Evolutionary conservation across 768 basidiomycete genomes (phyloP).

Genomic region (Chalciporus sphaerocephalus): DNA sequence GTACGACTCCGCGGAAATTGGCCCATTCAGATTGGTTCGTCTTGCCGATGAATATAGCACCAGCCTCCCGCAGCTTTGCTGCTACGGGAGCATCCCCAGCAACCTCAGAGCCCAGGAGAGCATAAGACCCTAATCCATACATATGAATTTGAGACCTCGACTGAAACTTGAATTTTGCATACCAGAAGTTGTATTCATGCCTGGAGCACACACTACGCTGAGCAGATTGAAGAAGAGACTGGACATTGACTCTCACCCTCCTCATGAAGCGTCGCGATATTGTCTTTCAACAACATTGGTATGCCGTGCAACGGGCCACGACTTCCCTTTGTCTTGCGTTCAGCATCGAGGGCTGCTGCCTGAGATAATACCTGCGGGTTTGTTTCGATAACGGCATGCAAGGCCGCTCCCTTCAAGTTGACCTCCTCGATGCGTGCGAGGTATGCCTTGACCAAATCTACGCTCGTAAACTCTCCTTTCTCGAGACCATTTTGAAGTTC

Average conservation of each 20-base stretch:
- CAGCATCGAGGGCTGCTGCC: slow-evolving; percentile 48
- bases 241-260: slow-evolving; percentile 21
- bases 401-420: slow-evolving; percentile 50
- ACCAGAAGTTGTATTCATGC: slow-evolving; percentile 40
- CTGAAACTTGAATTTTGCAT: background rate
- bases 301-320: slow-evolving; percentile 54
- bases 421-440: slow-evolving; percentile 64
- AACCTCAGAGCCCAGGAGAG: slow-evolving; percentile 34
- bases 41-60: slow-evolving; percentile 40
- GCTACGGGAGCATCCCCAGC: slow-evolving; percentile 32
- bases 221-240: background rate
- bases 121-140: slow-evolving; percentile 28
- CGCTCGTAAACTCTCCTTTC: slow-evolving; percentile 51
- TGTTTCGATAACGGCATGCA: slow-evolving; percentile 59
- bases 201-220: slow-evolving; percentile 5
- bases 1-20: slow-evolving; percentile 36
- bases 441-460: slow-evolving; percentile 66
- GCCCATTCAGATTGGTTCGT: slow-evolving; percentile 45
- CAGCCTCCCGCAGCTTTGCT: slow-evolving; percentile 29
- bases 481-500: slow-evolving; percentile 54
- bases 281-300: slow-evolving; percentile 54
- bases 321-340: slow-evolving; percentile 42
- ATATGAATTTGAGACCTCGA: background rate
- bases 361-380: slow-evolving; percentile 52
- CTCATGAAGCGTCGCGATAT: slow-evolving; percentile 32